Conservation (phyloP, 176 grass and related monocot species). For the Zoysia pacifica region DNA sequence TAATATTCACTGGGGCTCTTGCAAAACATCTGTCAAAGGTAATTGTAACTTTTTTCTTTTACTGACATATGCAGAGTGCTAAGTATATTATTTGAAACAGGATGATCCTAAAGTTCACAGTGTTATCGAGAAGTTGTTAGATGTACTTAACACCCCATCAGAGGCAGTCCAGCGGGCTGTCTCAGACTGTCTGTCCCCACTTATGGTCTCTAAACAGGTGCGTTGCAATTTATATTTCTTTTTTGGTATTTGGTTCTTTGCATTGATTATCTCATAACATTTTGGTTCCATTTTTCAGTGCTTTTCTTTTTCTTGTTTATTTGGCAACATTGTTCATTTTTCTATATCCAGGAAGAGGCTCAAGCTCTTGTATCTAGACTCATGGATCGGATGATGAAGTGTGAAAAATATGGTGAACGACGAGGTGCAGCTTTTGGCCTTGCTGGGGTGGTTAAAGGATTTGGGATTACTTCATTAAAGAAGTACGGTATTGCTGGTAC, state of each 20-base stretch:
- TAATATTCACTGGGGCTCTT: slow-evolving; percentile 96
- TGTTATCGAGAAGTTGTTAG: slow-evolving; percentile 96
- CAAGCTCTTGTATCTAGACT: slow-evolving; percentile 81
- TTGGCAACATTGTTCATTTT: slow-evolving; percentile 24
- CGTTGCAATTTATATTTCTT: slow-evolving; percentile 26
- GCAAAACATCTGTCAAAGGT: slow-evolving; percentile 99
- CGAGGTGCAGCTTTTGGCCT: slow-evolving; percentile 97
- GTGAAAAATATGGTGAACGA: slow-evolving; percentile 90
- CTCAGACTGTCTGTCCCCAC: slow-evolving; percentile 91
- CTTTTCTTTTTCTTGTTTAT: slow-evolving; percentile 22
- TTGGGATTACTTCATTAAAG: slow-evolving; percentile 86
- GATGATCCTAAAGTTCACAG: slow-evolving; percentile 98
- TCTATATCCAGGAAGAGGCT: slow-evolving; percentile 72
- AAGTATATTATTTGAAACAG: slow-evolving; percentile 50
- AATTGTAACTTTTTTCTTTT: slow-evolving; percentile 28
- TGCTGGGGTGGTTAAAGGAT: slow-evolving; percentile 96
- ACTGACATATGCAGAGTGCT: slow-evolving; percentile 25
- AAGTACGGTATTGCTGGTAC: slow-evolving; percentile 79
- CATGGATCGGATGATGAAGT: slow-evolving; percentile 85
- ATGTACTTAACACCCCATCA: slow-evolving; percentile 92
- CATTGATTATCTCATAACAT: background rate
- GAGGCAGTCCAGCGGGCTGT: slow-evolving; percentile 95
- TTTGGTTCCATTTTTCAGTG: background rate
- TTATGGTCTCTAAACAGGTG: slow-evolving; percentile 90
- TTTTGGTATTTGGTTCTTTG: slow-evolving; percentile 17